phyloP scores from a whole-genome alignment of 768 basidiomycete genomes.

The Russula dissimulans region DNA sequence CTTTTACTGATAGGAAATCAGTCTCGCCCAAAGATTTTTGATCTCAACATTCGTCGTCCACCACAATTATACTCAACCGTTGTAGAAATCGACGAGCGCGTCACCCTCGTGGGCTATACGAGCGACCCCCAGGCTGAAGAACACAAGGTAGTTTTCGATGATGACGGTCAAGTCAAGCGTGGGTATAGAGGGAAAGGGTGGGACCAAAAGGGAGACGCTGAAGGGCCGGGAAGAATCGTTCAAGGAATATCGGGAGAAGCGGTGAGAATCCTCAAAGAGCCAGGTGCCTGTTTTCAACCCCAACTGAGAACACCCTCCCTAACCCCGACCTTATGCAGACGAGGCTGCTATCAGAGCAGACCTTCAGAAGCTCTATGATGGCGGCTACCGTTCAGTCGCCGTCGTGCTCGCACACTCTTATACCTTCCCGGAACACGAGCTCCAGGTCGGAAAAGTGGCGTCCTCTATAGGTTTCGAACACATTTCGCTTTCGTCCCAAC shows the following conservation, averaged over 20 bases:
- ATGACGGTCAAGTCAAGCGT: conserved; percentile 52
- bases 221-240: conserved; percentile 75
- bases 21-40: conserved; percentile 89
- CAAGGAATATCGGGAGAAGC: conserved; percentile 83
- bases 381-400: conserved; percentile 84
- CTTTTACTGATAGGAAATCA: conserved; percentile 92
- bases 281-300: conserved; percentile 36
- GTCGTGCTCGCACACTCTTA: conserved; percentile 89
- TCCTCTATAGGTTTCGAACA: conserved; percentile 79
- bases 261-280: conserved; percentile 69
- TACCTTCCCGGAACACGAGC: conserved; percentile 83
- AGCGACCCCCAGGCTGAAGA: conserved; percentile 76
- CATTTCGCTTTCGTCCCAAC: conserved; percentile 76
- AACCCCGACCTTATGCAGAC: conserved; percentile 33
- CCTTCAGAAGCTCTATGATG: conserved; percentile 59
- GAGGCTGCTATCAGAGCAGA: conserved; percentile 43
- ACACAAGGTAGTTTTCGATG: conserved; percentile 69
- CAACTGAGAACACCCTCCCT: neutral
- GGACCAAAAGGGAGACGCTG: conserved; percentile 60
- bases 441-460: conserved; percentile 60
- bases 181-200: conserved; percentile 73
- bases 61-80: conserved; percentile 69
- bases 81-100: conserved; percentile 80
- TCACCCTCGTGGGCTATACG: conserved; percentile 88
- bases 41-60: conserved; percentile 79